Evolutionary conservation across 2,329 filamentous ascomycete species (phyloP).

Genomic region (Penicillium frequentans): DNA sequence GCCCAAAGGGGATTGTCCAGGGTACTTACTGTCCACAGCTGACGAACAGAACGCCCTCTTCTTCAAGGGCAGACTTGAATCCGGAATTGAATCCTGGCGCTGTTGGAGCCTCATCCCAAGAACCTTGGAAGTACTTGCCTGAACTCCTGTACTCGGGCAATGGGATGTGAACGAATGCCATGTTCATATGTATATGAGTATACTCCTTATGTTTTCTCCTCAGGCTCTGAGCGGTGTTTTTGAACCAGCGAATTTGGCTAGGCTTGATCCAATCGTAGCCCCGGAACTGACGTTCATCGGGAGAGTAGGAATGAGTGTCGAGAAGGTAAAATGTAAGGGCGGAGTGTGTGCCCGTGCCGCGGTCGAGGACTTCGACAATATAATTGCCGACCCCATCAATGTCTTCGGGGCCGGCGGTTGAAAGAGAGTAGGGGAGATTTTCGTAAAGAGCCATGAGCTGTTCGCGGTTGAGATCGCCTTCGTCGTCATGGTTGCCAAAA

Average conservation of each 20-base stretch:
- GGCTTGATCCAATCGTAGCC: conserved; percentile 98
- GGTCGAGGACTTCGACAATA: conserved; percentile 82
- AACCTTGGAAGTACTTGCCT: conserved; percentile 63
- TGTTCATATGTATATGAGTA: conserved; percentile 87
- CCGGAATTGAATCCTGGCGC: conserved; percentile 86
- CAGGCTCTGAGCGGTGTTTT: conserved; percentile 69
- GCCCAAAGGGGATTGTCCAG: neutral
- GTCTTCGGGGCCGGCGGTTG: conserved; percentile 76
- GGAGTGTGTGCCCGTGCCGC: conserved; percentile 76
- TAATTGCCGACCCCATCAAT: conserved; percentile 95
- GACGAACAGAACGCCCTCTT: conserved; percentile 81
- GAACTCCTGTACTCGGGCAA: conserved; percentile 78
- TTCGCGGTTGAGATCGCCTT: conserved; percentile 73
- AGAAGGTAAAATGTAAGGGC: conserved; percentile 93
- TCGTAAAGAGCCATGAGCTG: conserved; percentile 85
- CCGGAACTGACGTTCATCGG: conserved; percentile 81
- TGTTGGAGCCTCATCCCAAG: conserved; percentile 80
- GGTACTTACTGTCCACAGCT: conserved; percentile 80
- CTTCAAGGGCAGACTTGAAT: conserved; percentile 86
- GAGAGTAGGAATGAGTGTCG: conserved; percentile 89
- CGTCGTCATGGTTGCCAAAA: conserved; percentile 97
- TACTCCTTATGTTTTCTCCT: conserved; percentile 80
- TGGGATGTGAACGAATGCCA: conserved; percentile 97
- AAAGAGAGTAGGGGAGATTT: conserved; percentile 83
- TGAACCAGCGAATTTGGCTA: conserved; percentile 94